Evolutionary conservation across 805 yeast genomes (phyloP), one percentile per base, ranked within the genome.

Genomic region (Hanseniaspora jakobsenii): DNA sequence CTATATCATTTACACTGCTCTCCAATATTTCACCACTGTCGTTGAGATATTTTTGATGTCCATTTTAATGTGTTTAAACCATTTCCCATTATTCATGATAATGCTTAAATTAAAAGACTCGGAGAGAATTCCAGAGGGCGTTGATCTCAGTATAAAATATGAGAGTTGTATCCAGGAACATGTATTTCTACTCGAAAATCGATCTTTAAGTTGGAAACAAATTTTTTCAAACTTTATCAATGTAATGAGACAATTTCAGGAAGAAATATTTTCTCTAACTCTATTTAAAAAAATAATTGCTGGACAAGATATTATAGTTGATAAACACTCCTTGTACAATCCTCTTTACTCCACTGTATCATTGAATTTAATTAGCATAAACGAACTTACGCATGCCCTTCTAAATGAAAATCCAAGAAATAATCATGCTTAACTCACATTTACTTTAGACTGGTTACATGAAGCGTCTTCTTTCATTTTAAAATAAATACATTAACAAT

Each of bases 1-100:
- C 57, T 91, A 91, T 56, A 52, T 77, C 14, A 72, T 78, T 18
- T 89, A 86, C 60, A 80, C 83, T 5, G 49, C 69, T 0, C 65
- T 78, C 4, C 66, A 86, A 44, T 54, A 85, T 28, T 50, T 67
- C 0, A 66, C 75, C 3, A 62, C 83, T 32, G 45, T 66, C 2
- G 41, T 68, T 1, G 63, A 72, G 29, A 76, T 78, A 16, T 40
- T 65, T 1, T 59, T 80, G 18, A 91, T 84, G 51, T 65, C 78
- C 32, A 38, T 67, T 0, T 67, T 84, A 50, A 74, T 87, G 6
- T 58, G 75, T 26, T 58, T 86, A 45, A 89, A 87, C 56, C 87
- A 87, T 56, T 74, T 81, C 56, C 99, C 99, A 1, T 56, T 89
- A 9, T 89, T 91, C 61, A 87, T 85, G 1, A 55, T 89, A 2